Conservation (phyloP, 768 basidiomycete species). For the Coprinopsis strossmayeri region DNA sequence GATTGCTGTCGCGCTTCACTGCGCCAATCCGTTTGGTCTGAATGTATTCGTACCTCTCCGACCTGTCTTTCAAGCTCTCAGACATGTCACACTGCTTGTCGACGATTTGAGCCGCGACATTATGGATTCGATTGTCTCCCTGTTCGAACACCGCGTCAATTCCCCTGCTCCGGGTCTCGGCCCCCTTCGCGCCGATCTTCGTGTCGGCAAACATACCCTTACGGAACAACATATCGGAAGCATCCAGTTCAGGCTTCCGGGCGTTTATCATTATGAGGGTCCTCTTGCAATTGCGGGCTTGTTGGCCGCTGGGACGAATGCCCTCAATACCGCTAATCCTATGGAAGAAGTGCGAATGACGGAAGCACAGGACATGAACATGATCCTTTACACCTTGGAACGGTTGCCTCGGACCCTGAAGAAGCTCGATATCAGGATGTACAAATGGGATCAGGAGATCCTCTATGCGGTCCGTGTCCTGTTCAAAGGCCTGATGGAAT, state of each 20-base stretch:
- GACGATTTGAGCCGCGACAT: slow-evolving; percentile 21
- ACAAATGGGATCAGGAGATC: slow-evolving; percentile 24
- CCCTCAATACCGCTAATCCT: slow-evolving; percentile 5
- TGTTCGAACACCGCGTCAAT: slow-evolving; percentile 17
- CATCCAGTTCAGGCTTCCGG: slow-evolving; percentile 16
- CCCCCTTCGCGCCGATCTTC: slow-evolving; percentile 13
- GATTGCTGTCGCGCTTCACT: neutral
- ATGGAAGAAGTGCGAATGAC: slow-evolving; percentile 18
- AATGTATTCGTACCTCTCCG: neutral
- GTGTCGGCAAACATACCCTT: slow-evolving; percentile 20
- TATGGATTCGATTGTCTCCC: slow-evolving; percentile 19
- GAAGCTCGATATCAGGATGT: slow-evolving; percentile 19
- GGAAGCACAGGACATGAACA: slow-evolving; percentile 15
- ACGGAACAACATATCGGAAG: slow-evolving; percentile 19
- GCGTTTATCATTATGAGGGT: slow-evolving; percentile 22
- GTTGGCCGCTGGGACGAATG: slow-evolving; percentile 7
- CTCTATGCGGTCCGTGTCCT: slow-evolving; percentile 22
- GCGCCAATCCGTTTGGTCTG: neutral
- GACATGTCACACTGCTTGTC: slow-evolving; percentile 2
- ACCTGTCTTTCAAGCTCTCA: neutral
- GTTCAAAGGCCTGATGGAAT: slow-evolving; percentile 15
- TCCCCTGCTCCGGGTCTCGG: slow-evolving; percentile 7
- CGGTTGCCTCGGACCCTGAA: slow-evolving; percentile 16
- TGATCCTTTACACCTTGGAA: slow-evolving; percentile 17
- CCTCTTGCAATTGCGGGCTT: slow-evolving; percentile 19